These are phyloP conservation scores for Coemansia sp. DNA, from an alignment of 192 early-diverging fungal genomes.

Conservation along the genomic window DNA sequence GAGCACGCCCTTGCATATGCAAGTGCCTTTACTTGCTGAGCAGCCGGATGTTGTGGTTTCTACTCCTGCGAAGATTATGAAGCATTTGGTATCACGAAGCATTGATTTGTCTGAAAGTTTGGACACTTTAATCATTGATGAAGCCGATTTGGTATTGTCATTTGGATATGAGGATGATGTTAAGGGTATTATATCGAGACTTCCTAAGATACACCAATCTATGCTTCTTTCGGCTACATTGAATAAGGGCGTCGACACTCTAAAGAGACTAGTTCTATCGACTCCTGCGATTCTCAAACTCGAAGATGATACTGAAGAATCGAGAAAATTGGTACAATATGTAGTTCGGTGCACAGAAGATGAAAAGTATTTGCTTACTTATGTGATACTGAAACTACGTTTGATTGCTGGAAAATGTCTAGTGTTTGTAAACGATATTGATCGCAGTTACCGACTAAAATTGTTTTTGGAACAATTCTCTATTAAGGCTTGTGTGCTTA, in stretches of 20 bases:
- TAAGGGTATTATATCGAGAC: conserved; percentile 64
- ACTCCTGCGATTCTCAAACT: conserved; percentile 84
- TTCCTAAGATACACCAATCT: conserved; percentile 88
- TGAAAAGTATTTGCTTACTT: conserved; percentile 86
- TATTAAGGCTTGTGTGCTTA: conserved; percentile 85
- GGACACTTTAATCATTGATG: conserved; percentile 91
- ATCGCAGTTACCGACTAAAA: conserved; percentile 86
- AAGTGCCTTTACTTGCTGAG: conserved; percentile 74
- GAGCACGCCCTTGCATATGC: conserved; percentile 34
- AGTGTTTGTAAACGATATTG: conserved; percentile 95
- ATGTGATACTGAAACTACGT: conserved; percentile 86
- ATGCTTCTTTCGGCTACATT: conserved; percentile 95
- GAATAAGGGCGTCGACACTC: conserved; percentile 79
- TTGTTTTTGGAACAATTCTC: conserved; percentile 97
- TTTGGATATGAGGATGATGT: conserved; percentile 94
- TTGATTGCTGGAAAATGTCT: conserved; percentile 89
- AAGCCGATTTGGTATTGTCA: conserved; percentile 91
- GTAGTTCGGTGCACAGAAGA: conserved; percentile 70
- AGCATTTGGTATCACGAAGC: conserved; percentile 66
- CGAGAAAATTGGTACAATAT: conserved; percentile 70
- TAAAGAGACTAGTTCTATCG: conserved; percentile 83
- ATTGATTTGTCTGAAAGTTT: conserved; percentile 59
- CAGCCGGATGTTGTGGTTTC: conserved; percentile 83
- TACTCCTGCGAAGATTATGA: conserved; percentile 79
- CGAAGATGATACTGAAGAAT: conserved; percentile 68